Evolutionary conservation across 1,284 basidiomycete genomes (phyloP).

Genomic region (Vanrija sp.): DNA sequence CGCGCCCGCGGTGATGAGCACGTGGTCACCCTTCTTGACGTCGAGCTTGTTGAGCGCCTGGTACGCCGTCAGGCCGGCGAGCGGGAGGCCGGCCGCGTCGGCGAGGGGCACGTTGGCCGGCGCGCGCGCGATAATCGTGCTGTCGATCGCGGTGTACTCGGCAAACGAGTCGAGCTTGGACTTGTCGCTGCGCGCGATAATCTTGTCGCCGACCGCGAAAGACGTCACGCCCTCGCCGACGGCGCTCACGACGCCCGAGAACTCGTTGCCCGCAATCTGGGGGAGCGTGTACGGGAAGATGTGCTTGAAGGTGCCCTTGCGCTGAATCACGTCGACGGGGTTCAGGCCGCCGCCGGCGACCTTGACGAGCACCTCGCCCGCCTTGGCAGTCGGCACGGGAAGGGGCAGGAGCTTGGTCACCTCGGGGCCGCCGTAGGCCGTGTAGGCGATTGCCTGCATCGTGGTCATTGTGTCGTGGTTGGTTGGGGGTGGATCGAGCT

Average conservation of each 20-base stretch:
- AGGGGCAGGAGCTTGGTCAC: slow-evolving; percentile 9
- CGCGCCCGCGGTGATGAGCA: slow-evolving; percentile 53
- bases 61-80: slow-evolving; percentile 19
- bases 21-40: slow-evolving; percentile 20
- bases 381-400: slow-evolving; percentile 6
- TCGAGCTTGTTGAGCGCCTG: slow-evolving; percentile 19
- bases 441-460: slow-evolving; percentile 22
- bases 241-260: slow-evolving; percentile 50
- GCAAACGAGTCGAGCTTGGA: slow-evolving; percentile 41
- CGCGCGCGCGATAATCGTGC: slow-evolving; percentile 10
- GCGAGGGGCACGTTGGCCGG: slow-evolving; percentile 11
- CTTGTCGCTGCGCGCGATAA: slow-evolving; percentile 52
- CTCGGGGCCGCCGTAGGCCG: slow-evolving; percentile 19
- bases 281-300: slow-evolving; percentile 10
- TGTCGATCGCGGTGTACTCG: slow-evolving; percentile 43
- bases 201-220: slow-evolving; percentile 50
- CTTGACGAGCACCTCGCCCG: slow-evolving; percentile 13
- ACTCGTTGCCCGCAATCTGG: slow-evolving; percentile 34
- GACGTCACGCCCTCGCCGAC: slow-evolving; percentile 25
- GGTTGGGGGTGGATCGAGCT: no score
- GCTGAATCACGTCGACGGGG: slow-evolving; percentile 36
- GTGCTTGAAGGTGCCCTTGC: slow-evolving; percentile 21
- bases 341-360: slow-evolving; percentile 21
- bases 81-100: slow-evolving; percentile 21
- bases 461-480: slow-evolving; percentile 2